Base-by-base conservation (phyloP, 768 basidiomycete genomes). In the Hortiboletus flavorubellus region DNA sequence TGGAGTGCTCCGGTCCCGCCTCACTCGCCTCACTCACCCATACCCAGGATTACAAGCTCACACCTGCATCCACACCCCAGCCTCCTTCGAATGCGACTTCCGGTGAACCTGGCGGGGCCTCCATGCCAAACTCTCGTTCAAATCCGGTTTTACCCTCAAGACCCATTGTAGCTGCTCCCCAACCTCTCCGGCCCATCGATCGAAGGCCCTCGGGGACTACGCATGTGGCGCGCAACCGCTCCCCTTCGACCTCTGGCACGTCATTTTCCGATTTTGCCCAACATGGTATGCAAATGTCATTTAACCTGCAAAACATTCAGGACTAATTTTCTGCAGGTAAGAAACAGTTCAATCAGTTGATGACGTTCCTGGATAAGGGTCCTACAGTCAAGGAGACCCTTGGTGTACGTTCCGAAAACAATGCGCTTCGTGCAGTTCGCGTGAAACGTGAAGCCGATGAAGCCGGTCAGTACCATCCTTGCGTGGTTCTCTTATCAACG, bases 401-500 rank as follows among this genome's bases (percentile, higher is more conserved):
- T 46, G 81, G 82, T 31, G 78, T 80, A 12, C 78, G 84, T 34
- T 67, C 75, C 42, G 82, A 86, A 64, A 87, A 78, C 55, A 77
- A 76, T 50, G 86, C 92, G 1, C 74, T 94, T 56, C 82, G 86
- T 49, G 80, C 84, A 26, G 89, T 92, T 16, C 85, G 88, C 39
- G 84, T 89, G 23, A 95, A 93, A 72, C 78, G 94, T 46, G 93
- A 97, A 61, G 86, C 89, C 5, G 93, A 96, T 35, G 93, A 96
- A 69, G 93, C 93, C 55, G 90, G 92, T 89, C 54, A 58, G 78
- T 68, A 16, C 21, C 31, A 3, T 46, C n/a, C 40, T 16, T 46
- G 15, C 5, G 11, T 34, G 8, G 26, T 50, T 50, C 8, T 33
- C 18, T 23, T 14, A 15, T 46, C 48, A n/a, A 12, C 23, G 33